Evolutionary conservation across 2,329 filamentous ascomycete species (phyloP), one percentile per base, ranked within the genome.

Genomic region (Lachnellula hyalina): DNA sequence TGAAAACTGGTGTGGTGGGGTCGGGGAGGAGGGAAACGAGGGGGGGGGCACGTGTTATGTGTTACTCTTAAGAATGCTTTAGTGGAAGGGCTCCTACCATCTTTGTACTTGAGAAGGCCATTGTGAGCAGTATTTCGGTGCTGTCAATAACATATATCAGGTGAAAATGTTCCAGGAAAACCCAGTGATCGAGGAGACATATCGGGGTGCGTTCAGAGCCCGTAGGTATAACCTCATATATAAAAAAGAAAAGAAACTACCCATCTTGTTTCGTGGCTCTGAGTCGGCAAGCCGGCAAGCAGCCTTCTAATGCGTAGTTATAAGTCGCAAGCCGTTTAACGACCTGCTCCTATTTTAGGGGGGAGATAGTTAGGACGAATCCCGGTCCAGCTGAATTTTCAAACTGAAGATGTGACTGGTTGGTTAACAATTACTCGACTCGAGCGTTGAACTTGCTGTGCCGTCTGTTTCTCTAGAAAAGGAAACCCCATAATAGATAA

Each of bases 401-500:
- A 32, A 11, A 32, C 9, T 17, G 36, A n/a, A 38, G 36, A 15
- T 17, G n/a, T 17, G 36, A 40, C 36, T 40, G 36, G 36, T 17
- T 17, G 36, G 36, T 40, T 8, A 17, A 12, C 15, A 38, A 40
- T 40, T 38, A 17, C 36, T 17, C 36, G 14, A 8, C 14, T 38
- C 36, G 36, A 17, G 36, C 36, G 36, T 7, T 40, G 36, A n/a
- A 17, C 1, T 17, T 40, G 36, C 12, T 15, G 36, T 55, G 53
- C 42, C 40, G 48, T 21, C 40, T 55, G 42, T 55, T 55, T 55
- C 53, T 51, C 51, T 42, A 28, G 17, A 6, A 45, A 35, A 19
- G 51, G 48, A 42, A 12, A 35, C 19, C 47, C 42, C 47, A 35
- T 23, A 21, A 47, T 51, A 36, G 41, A 36, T 19, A 38, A 25